These are phyloP conservation scores for Lachnum nothofagi DNA, from an alignment of 2,329 filamentous ascomycete genomes.

Conservation along the genomic window DNA sequence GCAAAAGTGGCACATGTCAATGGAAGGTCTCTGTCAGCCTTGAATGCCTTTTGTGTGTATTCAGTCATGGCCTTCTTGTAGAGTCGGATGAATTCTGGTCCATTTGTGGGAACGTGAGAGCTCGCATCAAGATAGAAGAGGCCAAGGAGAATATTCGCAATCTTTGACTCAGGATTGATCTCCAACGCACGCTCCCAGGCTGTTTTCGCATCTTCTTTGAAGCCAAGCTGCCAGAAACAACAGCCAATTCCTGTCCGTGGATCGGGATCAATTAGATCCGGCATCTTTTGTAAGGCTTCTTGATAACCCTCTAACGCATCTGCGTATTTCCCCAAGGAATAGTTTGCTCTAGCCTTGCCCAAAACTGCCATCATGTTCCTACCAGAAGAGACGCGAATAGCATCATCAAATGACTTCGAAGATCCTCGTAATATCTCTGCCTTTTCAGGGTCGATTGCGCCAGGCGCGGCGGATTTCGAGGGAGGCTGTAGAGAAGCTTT, in stretches of 20 bases:
- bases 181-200: conserved; percentile 88
- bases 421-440: conserved; percentile 78
- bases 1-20: conserved; percentile 88
- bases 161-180: conserved; percentile 75
- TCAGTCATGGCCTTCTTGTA: conserved; percentile 94
- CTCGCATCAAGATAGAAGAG: conserved; percentile 86
- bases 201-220: conserved; percentile 83
- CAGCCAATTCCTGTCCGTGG: conserved; percentile 93
- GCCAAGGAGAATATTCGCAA: conserved; percentile 83
- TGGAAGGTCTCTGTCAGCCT: conserved; percentile 84
- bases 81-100: conserved; percentile 74
- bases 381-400: conserved; percentile 74
- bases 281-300: conserved; percentile 78
- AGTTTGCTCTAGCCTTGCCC: conserved; percentile 81
- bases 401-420: conserved; percentile 91
- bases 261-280: conserved; percentile 84
- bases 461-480: conserved; percentile 59
- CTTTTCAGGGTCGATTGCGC: conserved; percentile 63
- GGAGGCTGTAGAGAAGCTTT: conserved; percentile 79
- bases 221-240: conserved; percentile 94
- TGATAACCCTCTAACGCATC: conserved; percentile 84
- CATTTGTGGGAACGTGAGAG: conserved; percentile 73
- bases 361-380: conserved; percentile 90
- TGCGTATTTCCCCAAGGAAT: conserved; percentile 77
- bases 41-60: conserved; percentile 90